Evolutionary conservation across 192 early-diverging fungal species (phyloP).

Genomic region (Podila verticillata): DNA sequence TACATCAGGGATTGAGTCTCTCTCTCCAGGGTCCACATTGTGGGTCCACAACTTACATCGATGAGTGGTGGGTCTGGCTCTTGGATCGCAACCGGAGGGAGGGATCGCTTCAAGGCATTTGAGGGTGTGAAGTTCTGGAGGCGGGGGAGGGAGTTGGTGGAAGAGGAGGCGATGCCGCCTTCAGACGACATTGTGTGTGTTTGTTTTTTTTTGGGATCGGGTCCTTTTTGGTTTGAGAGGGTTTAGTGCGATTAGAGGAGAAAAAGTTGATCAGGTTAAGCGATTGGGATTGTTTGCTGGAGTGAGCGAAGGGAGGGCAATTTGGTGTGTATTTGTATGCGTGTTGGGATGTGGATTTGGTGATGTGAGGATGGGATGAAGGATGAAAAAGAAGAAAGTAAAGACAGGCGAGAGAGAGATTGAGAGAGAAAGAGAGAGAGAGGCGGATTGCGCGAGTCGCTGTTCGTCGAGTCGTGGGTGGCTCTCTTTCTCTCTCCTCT

Average conservation of each 20-base stretch:
- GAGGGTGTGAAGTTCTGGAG: not conserved
- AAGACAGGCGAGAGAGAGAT: too few species aligned
- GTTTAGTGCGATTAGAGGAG: not conserved
- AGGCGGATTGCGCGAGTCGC: too few species aligned
- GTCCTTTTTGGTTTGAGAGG: not conserved
- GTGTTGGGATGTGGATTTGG: too few species aligned
- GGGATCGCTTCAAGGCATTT: not conserved
- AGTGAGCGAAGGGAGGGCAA: too few species aligned
- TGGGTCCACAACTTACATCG: not conserved
- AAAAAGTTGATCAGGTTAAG: too few species aligned
- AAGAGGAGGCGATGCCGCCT: conserved; percentile 1
- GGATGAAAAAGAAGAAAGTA: too few species aligned
- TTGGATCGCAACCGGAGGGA: not conserved
- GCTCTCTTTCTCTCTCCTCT: too few species aligned
- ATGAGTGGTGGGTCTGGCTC: not conserved
- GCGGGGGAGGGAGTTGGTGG: not conserved
- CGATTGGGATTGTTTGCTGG: too few species aligned
- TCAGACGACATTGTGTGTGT: conserved; percentile 1
- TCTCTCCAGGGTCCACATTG: not conserved
- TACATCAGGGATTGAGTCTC: not conserved
- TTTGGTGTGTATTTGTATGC: too few species aligned
- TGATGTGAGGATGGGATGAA: too few species aligned
- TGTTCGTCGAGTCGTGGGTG: too few species aligned
- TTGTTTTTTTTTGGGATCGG: not conserved
- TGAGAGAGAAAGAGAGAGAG: too few species aligned